Percentiles rank a stretch among this genome's conserved stretches.
Conservation (phyloP, 2,329 filamentous ascomycete genomes). For the Aspergillus pseudonomiae region DNA sequence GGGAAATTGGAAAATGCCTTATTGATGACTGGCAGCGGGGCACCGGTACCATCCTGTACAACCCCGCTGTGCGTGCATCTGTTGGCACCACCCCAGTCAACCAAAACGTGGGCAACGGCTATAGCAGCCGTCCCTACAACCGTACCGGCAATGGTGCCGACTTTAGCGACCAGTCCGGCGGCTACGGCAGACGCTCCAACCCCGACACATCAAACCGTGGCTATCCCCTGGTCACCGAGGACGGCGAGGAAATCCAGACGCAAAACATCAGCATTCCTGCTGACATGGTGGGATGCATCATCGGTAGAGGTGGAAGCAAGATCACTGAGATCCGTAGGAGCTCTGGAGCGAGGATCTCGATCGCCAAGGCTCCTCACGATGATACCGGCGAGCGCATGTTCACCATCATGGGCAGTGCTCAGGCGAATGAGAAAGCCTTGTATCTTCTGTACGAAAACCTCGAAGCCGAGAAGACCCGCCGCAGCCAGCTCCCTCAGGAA, state of each 20-base stretch:
- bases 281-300: constrained; percentile 99
- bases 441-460: constrained; percentile 98
- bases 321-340: constrained; percentile 98
- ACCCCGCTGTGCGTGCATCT: constrained; percentile 88
- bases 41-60: constrained; percentile 95
- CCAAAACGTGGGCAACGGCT: constrained; percentile 56
- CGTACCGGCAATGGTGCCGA: constrained; percentile 95
- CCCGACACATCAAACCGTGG: constrained; percentile 79
- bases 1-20: constrained; percentile 98
- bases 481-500: constrained; percentile 74
- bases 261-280: constrained; percentile 99
- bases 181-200: constrained; percentile 79
- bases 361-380: constrained; percentile 95
- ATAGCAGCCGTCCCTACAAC: constrained; percentile 73
- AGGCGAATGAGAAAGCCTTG: constrained; percentile 92
- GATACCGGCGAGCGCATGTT: constrained; percentile 99
- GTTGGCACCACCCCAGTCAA: constrained; percentile 58
- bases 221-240: constrained; percentile 87
- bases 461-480: constrained; percentile 98
- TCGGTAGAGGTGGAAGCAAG: constrained; percentile 91
- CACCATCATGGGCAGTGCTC: constrained; percentile 94
- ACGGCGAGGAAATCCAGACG: constrained; percentile 96
- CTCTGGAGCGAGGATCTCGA: constrained; percentile 94
- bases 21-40: constrained; percentile 98
- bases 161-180: constrained; percentile 80